Base-by-base conservation (phyloP, 176 grass and related monocot genomes). In the Olyra latifolia region DNA sequence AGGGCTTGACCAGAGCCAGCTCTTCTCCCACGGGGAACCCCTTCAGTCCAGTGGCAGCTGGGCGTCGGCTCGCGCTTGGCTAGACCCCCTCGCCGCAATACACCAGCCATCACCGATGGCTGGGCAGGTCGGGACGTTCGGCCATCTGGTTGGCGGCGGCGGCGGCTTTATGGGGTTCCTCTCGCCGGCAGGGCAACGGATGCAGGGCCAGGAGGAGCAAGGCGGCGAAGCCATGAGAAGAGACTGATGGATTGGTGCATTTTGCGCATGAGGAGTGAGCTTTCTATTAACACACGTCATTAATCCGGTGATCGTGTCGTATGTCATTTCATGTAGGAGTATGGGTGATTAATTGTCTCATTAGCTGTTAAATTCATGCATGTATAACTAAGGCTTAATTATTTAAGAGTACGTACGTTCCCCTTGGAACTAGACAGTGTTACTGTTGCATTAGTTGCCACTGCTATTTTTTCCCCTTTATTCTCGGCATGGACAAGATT, bases 31-130 rank as follows among this genome's bases (percentile, higher is more conserved):
- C 50, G 91, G 95, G 87, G 95, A 89, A 94, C 72, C 92, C 95
- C 95, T 97, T 97, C 95, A 97, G 89, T 97, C 95, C 95, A 94
- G 92, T 80, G 84, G 85, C 77, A 83, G 77, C 23, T 90, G 78
- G 87, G 72, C 77, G 52, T 88, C 87, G 7, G 82, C 87, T 41
- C 92, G 89, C 62, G 43, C 85, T 19, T 94, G 95, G 95, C 89
- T 89, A 59, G 95, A 97, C 76, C 83, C 92, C 56, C 76, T 87
- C 8, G 72, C 84, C 20, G 85, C 74, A 49, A 91, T 90, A 72
- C 89, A 91, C 38, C 87, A 89, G 82, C 72, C 76, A 17, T 71
- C 92, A 66, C 28, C 84, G 54, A 48, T 93, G 80, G 52, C 77
- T 56, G 78, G 87, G 77, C 89, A 82, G 82, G 52, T 91, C 89